Evolutionary conservation across 164 flowering plant genomes (phyloP).

Genomic region (Taxillus chinensis): DNA sequence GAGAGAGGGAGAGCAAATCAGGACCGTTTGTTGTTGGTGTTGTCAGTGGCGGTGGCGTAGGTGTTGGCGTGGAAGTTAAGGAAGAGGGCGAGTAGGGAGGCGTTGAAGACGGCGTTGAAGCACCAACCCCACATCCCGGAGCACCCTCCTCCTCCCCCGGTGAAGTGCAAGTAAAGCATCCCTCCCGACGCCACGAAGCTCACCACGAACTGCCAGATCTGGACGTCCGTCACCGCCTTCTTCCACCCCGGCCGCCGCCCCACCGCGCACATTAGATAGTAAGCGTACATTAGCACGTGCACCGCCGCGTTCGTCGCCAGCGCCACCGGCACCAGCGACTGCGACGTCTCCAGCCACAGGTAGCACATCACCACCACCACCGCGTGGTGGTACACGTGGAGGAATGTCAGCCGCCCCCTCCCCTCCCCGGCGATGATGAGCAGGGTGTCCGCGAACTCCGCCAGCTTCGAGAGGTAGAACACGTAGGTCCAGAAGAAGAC

Average conservation of each 20-base stretch:
- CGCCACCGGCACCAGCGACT: slow-evolving; percentile 75
- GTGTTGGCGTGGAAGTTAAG: slow-evolving; percentile 54
- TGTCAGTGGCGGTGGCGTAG: slow-evolving; percentile 22
- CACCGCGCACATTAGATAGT: slow-evolving; percentile 48
- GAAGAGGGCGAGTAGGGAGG: slow-evolving; percentile 64
- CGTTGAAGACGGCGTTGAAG: slow-evolving; percentile 77
- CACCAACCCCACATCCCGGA: slow-evolving; percentile 76
- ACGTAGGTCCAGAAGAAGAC: slow-evolving; percentile 90
- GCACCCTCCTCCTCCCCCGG: slow-evolving; percentile 40
- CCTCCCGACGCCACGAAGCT: slow-evolving; percentile 45
- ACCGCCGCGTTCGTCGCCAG: slow-evolving; percentile 66
- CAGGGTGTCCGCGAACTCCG: slow-evolving; percentile 72
- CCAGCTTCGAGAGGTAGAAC: slow-evolving; percentile 80
- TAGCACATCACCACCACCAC: slow-evolving; percentile 78
- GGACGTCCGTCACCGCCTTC: slow-evolving; percentile 68
- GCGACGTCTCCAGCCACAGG: slow-evolving; percentile 56
- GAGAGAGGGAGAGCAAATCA: background rate
- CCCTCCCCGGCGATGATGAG: slow-evolving; percentile 44
- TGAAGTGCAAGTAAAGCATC: slow-evolving; percentile 61
- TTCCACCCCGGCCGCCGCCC: slow-evolving; percentile 77
- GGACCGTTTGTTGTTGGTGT: slow-evolving; percentile 7
- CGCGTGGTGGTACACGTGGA: slow-evolving; percentile 96
- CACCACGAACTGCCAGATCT: slow-evolving; percentile 78
- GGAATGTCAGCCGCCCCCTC: slow-evolving; percentile 56
- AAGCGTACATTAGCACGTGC: slow-evolving; percentile 80